Evolutionary conservation across 2,329 filamentous ascomycete genomes (phyloP).

Genomic region (Fusarium sp.): DNA sequence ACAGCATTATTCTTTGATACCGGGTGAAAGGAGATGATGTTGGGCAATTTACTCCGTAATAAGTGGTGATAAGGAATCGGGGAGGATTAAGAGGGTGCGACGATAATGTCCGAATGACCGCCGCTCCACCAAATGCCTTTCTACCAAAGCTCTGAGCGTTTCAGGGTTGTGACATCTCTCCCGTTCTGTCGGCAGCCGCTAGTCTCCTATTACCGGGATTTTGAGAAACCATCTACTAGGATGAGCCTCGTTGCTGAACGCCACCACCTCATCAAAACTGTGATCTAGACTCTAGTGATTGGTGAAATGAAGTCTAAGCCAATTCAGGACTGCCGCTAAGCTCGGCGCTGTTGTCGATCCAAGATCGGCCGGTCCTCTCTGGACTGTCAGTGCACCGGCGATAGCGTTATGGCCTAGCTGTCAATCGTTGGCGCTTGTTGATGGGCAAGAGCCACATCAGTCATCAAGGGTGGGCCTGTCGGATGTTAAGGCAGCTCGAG

Average conservation of each 20-base stretch:
- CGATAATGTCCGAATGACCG: not conserved
- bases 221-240: constrained; percentile 27
- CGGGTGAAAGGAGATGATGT: constrained; percentile 10
- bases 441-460: constrained; percentile 37
- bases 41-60: not conserved
- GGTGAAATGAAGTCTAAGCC: constrained; percentile 22
- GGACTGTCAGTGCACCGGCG: constrained; percentile 22
- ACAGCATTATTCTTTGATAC: not conserved
- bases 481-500: constrained; percentile 38
- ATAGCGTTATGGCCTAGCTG: constrained; percentile 44
- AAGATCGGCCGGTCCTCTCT: constrained; percentile 42
- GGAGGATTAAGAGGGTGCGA: not conserved
- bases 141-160: constrained; percentile 37
- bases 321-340: constrained; percentile 34
- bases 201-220: constrained; percentile 35
- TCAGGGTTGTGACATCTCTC: constrained; percentile 38
- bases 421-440: constrained; percentile 44
- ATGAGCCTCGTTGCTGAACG: constrained; percentile 23
- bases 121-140: constrained; percentile 32
- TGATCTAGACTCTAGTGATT: not conserved
- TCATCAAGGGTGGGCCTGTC: constrained; percentile 28
- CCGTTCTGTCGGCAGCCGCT: constrained; percentile 17
- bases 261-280: constrained; percentile 24
- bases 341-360: constrained; percentile 43
- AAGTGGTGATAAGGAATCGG: not conserved